Evolutionary conservation across 805 yeast species (phyloP), one percentile per base, ranked within the genome.

Genomic region (Metschnikowia amazonensis): DNA sequence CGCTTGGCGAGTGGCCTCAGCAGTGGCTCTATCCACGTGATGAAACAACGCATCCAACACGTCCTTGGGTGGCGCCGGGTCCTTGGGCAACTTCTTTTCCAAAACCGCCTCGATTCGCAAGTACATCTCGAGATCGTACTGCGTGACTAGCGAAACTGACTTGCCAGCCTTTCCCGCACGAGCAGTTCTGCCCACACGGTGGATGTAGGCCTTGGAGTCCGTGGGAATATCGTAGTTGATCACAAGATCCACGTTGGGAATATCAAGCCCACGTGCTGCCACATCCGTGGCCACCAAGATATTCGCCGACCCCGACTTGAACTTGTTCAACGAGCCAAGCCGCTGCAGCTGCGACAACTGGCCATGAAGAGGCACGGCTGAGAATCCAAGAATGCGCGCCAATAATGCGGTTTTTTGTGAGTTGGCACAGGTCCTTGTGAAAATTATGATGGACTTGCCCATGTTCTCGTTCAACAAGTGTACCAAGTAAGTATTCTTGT

Each of bases 111-210:
- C 99, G 43, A 94, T 90, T 60, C 97, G 76, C 53, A 89, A 70
- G 59, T 88, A 86, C 57, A 89, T 70, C 64, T 90, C 97, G 49
- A 94, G 72, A 64, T 94, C 99, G 63, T 94, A 94, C 65, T 94
- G 99, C 0, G 98, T 90, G 27, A 89, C 95, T 47, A 90, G 70
- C 2, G 96, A 85, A 14, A 90, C 75, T 2, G 96, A 86, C 62
- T 84, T 86, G 40, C 96, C 96, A 0, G 92, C 80, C 56, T 89
- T 77, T 16, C 96, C 96, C 0, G 96, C 95, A 65, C 97, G 83
- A 2, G 97, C 97, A 28, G 97, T 89, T 72, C 97, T 84, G 46
- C 97, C 97, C 28, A 90, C 97, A 66, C 96, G 74, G 63, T 86
- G 95, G 54, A 86, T 82, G 58, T 84, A 86, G 9, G 89, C 87